Conservation (phyloP, 768 basidiomycete genomes). For the Lactarius sp. region DNA sequence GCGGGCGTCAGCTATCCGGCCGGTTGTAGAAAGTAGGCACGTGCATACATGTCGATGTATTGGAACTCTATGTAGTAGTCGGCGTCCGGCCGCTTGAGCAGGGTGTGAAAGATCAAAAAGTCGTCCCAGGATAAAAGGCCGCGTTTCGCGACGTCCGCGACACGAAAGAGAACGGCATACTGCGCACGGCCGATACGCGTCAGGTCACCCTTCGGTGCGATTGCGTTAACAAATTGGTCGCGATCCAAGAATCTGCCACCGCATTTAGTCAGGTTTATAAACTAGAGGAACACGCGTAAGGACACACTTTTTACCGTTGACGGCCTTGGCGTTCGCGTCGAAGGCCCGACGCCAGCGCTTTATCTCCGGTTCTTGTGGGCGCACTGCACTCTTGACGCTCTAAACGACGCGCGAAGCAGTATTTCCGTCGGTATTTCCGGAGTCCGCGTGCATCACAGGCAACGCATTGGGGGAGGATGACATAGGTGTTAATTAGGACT, state of each 20-base stretch:
- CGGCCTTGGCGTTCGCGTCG: slow-evolving; percentile 71
- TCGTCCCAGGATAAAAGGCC: slow-evolving; percentile 91
- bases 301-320: slow-evolving; percentile 78
- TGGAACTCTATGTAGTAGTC: slow-evolving; percentile 97
- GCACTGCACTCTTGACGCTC: slow-evolving; percentile 61
- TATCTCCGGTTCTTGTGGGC: slow-evolving; percentile 75
- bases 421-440: slow-evolving; percentile 44
- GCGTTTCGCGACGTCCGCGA: slow-evolving; percentile 73
- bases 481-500: slow-evolving; percentile 21
- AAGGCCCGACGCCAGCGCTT: slow-evolving; percentile 88
- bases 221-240: slow-evolving; percentile 91
- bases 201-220: slow-evolving; percentile 83
- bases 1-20: not conserved
- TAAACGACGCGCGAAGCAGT: slow-evolving; percentile 43
- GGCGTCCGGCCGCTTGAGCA: slow-evolving; percentile 90
- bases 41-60: slow-evolving; percentile 80
- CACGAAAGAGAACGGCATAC: slow-evolving; percentile 85
- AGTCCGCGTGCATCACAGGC: slow-evolving; percentile 52
- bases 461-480: slow-evolving; percentile 30
- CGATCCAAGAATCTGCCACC: slow-evolving; percentile 70
- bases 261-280: not conserved
- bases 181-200: slow-evolving; percentile 83
- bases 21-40: slow-evolving; percentile 6
- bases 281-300: too few relatives aligned
- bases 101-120: slow-evolving; percentile 91